Conservation (phyloP, 495 filamentous ascomycete species). For the Penicillium cosmopolitanum region DNA sequence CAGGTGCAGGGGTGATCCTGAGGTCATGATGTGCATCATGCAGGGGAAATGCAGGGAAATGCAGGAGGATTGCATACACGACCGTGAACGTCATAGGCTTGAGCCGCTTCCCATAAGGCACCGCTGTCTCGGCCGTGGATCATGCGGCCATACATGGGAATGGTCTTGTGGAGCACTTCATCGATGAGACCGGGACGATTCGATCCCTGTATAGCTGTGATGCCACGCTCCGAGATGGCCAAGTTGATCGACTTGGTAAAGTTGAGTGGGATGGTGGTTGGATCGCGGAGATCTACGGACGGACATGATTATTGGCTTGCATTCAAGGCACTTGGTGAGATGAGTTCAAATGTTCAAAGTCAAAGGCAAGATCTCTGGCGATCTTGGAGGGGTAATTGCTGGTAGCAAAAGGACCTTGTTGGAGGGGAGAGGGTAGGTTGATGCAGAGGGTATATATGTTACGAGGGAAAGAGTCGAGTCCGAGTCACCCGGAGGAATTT, state of each 20-base stretch:
- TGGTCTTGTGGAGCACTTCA: conserved; percentile 71
- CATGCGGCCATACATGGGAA: conserved; percentile 98
- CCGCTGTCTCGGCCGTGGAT: conserved; percentile 79
- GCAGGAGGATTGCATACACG: conserved; percentile 54
- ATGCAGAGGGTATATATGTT: not conserved
- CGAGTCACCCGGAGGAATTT: not conserved
- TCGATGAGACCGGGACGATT: conserved; percentile 66
- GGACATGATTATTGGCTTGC: conserved; percentile 20
- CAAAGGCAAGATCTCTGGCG: not conserved
- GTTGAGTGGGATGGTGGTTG: conserved; percentile 83
- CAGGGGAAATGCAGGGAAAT: conserved; percentile 15
- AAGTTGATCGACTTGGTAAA: conserved; percentile 98
- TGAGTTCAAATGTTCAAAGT: not conserved
- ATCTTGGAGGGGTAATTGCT: no score
- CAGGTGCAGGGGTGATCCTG: not conserved
- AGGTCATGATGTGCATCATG: conserved; percentile 7
- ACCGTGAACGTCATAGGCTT: conserved; percentile 89
- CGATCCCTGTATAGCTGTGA: conserved; percentile 77
- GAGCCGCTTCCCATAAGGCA: conserved; percentile 72
- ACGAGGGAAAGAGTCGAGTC: not conserved
- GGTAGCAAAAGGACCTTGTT: no score
- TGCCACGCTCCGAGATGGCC: conserved; percentile 91
- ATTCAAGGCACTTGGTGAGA: not conserved
- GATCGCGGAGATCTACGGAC: conserved; percentile 78
- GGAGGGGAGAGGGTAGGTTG: not conserved